A percentile compares a stretch with the other conserved stretches of the same genome.
Conservation (phyloP, 2,329 filamentous ascomycete species). For the Beauveria varroae region DNA sequence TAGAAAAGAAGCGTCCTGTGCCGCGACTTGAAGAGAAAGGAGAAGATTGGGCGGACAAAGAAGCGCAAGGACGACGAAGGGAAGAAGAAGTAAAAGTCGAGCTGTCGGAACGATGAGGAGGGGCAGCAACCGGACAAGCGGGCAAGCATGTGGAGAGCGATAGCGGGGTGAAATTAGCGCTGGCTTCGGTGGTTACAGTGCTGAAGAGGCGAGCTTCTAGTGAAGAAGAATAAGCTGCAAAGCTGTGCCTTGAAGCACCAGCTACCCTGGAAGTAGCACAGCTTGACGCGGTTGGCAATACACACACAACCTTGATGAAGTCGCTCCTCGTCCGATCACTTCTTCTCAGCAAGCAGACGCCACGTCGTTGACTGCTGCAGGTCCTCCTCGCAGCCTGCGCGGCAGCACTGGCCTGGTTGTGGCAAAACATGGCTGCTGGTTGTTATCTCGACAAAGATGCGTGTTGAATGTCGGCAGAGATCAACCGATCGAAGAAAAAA, state of each 20-base stretch:
- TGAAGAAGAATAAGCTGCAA: not conserved
- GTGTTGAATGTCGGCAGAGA: not conserved
- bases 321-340: not conserved
- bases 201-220: not conserved
- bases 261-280: not conserved
- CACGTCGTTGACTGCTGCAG: too few relatives aligned
- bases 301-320: not conserved
- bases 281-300: not conserved
- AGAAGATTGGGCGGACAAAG: not conserved
- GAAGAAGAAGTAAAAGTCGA: slow-evolving; percentile 1
- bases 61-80: not conserved
- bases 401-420: slow-evolving; percentile 6
- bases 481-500: not conserved
- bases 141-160: not conserved
- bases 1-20: slow-evolving; percentile 35
- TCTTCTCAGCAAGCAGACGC: not conserved
- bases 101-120: not conserved
- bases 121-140: not conserved
- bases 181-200: not conserved
- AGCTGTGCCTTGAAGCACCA: not conserved
- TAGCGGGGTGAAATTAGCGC: not conserved
- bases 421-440: slow-evolving; percentile 2
- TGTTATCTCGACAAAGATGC: not conserved
- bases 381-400: not conserved
- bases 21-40: slow-evolving; percentile 5